These are phyloP conservation scores for Stevia rebaudiana DNA, from an alignment of 140 eudicot genomes.

Conservation along the genomic window DNA sequence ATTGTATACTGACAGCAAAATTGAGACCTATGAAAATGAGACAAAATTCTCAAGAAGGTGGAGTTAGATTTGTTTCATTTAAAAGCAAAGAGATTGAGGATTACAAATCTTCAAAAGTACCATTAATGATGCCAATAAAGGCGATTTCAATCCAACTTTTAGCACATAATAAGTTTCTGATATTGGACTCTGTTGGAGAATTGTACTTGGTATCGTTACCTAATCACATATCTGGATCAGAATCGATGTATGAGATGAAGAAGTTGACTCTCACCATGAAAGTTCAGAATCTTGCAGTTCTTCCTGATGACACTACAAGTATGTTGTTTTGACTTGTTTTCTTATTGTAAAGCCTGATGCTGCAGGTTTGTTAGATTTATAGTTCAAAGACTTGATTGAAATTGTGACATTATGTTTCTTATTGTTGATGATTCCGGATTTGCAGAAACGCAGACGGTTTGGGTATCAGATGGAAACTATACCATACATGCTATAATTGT, in stretches of 20 bases:
- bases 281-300: constrained; percentile 61
- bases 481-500: constrained; percentile 54
- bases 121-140: constrained; percentile 40
- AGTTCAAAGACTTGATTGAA: constrained; percentile 3
- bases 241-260: constrained; percentile 41
- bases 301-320: constrained; percentile 61
- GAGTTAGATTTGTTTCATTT: constrained; percentile 53
- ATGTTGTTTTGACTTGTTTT: constrained; percentile 15
- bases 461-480: constrained; percentile 81
- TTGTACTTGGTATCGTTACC: constrained; percentile 50
- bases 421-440: constrained; percentile 17
- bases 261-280: constrained; percentile 56
- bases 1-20: constrained; percentile 62
- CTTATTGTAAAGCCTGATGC: neutral
- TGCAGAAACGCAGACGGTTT: constrained; percentile 65
- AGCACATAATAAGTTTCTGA: constrained; percentile 53
- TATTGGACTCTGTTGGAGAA: constrained; percentile 64
- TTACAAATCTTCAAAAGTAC: constrained; percentile 20
- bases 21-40: constrained; percentile 55
- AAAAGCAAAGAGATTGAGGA: constrained; percentile 37
- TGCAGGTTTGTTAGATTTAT: constrained; percentile 9
- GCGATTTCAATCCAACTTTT: constrained; percentile 65
- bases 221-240: constrained; percentile 39
- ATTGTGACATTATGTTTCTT: constrained; percentile 15
- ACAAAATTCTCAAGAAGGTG: constrained; percentile 64